Evolutionary conservation across 257 asterid genomes (phyloP).

Genomic region (Echium plantagineum): DNA sequence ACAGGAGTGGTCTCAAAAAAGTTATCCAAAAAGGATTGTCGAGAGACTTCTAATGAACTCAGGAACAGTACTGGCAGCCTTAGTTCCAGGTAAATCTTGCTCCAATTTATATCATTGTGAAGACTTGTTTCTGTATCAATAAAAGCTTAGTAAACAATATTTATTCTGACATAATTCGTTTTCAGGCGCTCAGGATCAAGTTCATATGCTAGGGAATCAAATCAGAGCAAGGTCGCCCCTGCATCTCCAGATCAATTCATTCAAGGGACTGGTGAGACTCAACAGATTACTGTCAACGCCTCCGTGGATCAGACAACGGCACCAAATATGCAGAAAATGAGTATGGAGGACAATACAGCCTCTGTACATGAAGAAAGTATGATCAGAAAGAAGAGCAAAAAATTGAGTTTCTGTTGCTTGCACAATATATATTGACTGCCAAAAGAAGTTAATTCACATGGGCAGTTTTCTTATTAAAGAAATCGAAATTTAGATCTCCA

Average conservation of each 20-base stretch:
- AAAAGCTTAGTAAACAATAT: not conserved
- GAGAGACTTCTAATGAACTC: conserved; percentile 22
- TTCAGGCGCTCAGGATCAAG: conserved; percentile 36
- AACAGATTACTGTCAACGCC: conserved; percentile 16
- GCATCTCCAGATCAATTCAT: conserved; percentile 37
- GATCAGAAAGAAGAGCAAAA: conserved; percentile 22
- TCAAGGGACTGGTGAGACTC: conserved; percentile 12
- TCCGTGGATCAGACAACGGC: conserved; percentile 13
- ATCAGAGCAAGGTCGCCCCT: conserved; percentile 47
- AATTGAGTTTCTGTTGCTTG: conserved; percentile 35
- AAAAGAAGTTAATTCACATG: too few relatives aligned
- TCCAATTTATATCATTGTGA: not conserved
- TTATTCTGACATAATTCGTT: not conserved
- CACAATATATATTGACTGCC: not conserved
- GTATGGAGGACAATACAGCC: conserved; percentile 4
- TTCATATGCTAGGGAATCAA: conserved; percentile 29
- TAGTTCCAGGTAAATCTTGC: conserved; percentile 44
- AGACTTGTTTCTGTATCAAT: not conserved
- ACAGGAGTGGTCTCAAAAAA: conserved; percentile 12
- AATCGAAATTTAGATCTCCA: not conserved
- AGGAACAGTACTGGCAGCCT: conserved; percentile 40
- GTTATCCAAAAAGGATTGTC: conserved; percentile 11
- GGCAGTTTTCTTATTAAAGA: too few relatives aligned
- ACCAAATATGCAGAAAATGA: conserved; percentile 11
- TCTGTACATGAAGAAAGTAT: conserved; percentile 11